These are phyloP conservation scores for Hyphopichia khmerensis DNA, from an alignment of 1,139 yeast genomes.

Conservation along the genomic window DNA sequence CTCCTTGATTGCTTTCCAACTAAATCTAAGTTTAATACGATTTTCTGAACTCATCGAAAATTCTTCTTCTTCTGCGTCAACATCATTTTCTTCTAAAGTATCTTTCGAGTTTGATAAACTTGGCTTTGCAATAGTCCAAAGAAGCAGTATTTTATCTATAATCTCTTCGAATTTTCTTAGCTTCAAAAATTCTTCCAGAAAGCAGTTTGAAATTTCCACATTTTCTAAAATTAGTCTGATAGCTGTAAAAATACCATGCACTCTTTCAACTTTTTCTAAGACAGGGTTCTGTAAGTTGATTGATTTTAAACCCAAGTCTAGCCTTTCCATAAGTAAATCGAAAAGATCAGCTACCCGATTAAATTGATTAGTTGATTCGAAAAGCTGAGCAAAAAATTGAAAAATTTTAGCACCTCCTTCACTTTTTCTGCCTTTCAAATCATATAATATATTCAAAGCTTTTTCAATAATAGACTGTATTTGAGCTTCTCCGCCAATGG, in stretches of 20 bases:
- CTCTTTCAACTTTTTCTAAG: slow-evolving; percentile 23
- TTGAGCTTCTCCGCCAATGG: slow-evolving; percentile 14
- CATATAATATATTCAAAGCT: slow-evolving; percentile 46
- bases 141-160: slow-evolving; percentile 16
- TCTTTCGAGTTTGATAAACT: slow-evolving; percentile 63
- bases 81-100: slow-evolving; percentile 11
- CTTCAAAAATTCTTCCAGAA: not conserved
- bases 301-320: slow-evolving; percentile 12
- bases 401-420: slow-evolving; percentile 80
- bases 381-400: slow-evolving; percentile 43
- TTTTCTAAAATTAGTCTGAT: slow-evolving; percentile 48
- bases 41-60: slow-evolving; percentile 18
- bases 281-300: not conserved
- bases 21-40: slow-evolving; percentile 64
- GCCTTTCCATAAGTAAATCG: slow-evolving; percentile 24
- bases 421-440: slow-evolving; percentile 67
- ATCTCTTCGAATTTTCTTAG: not conserved
- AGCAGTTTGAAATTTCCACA: slow-evolving; percentile 12
- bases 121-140: slow-evolving; percentile 57
- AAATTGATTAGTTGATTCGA: slow-evolving; percentile 13
- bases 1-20: slow-evolving; percentile 87
- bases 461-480: slow-evolving; percentile 18
- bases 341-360: slow-evolving; percentile 24
- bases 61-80: slow-evolving; percentile 26
- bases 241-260: slow-evolving; percentile 69